Evolutionary conservation across 1,139 yeast genomes (phyloP).

Genomic region (Taphrina communis): DNA sequence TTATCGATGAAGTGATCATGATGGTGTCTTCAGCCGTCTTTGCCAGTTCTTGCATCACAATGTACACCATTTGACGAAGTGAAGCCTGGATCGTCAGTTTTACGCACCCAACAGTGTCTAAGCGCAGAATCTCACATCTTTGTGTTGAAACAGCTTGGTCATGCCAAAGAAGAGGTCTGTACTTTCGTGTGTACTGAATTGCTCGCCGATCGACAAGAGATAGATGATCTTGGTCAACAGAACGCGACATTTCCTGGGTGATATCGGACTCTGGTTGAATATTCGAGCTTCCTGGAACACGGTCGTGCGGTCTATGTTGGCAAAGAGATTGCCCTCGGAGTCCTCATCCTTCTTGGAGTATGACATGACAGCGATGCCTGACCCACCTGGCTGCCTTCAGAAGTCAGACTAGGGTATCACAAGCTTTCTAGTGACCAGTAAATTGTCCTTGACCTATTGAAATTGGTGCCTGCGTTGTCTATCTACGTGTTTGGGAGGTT

Average conservation of each 20-base stretch:
- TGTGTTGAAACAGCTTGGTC: constrained; percentile 92
- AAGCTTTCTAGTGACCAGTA: neutral
- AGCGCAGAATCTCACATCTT: constrained; percentile 55
- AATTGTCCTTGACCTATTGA: neutral
- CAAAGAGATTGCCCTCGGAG: constrained; percentile 46
- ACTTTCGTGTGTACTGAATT: constrained; percentile 84
- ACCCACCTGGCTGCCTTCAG: neutral
- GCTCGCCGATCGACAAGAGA: constrained; percentile 62
- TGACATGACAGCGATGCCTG: constrained; percentile 17
- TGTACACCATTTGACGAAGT: constrained; percentile 88
- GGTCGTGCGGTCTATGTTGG: constrained; percentile 83
- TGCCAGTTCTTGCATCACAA: constrained; percentile 89
- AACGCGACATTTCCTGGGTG: constrained; percentile 82
- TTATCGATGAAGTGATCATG: constrained; percentile 96
- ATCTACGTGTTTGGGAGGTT: neutral
- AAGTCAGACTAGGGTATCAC: neutral
- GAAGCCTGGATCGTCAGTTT: constrained; percentile 55
- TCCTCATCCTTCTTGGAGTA: constrained; percentile 37
- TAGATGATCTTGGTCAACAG: constrained; percentile 70
- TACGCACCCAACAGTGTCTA: too few species aligned
- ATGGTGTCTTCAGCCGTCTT: constrained; percentile 85
- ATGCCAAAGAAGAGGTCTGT: constrained; percentile 92
- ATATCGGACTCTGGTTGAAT: constrained; percentile 89
- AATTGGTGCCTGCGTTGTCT: neutral
- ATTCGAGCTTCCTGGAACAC: constrained; percentile 94